phyloP scores from a whole-genome alignment of 163 green algal genomes.

The Scenedesmus sp. region DNA sequence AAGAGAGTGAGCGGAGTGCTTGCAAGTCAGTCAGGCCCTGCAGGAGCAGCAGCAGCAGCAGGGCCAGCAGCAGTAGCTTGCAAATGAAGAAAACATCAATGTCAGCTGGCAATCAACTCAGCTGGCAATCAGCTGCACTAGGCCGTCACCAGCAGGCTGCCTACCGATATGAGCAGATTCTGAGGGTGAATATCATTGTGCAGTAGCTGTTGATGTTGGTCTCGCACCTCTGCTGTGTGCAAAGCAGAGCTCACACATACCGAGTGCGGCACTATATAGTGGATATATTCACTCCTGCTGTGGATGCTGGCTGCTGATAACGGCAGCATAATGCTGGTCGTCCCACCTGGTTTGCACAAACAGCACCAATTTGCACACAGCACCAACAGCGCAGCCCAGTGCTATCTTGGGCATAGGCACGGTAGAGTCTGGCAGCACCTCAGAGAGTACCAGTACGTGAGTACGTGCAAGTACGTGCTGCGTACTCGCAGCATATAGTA shows the following conservation, averaged over 20 bases:
- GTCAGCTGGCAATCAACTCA: background rate
- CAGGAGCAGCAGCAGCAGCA: background rate
- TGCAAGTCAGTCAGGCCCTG: slow-evolving; percentile 60
- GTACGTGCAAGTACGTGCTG: too few species aligned
- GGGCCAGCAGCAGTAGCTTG: background rate
- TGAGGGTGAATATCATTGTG: background rate
- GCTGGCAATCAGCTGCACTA: background rate
- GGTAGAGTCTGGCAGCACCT: slow-evolving; percentile 53
- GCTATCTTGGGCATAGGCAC: slow-evolving; percentile 61
- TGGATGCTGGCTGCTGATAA: background rate
- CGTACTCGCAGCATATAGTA: too few species aligned
- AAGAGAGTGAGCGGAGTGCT: slow-evolving; percentile 54
- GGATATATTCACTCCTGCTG: too few species aligned
- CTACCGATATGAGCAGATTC: too few species aligned
- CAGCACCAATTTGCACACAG: too few species aligned
- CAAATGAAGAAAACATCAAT: background rate
- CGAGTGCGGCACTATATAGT: too few species aligned
- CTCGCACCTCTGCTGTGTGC: background rate
- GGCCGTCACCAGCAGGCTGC: too few species aligned
- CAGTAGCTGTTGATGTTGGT: background rate
- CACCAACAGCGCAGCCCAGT: slow-evolving; percentile 51
- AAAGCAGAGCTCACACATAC: too few species aligned
- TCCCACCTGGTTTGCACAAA: slow-evolving; percentile 33
- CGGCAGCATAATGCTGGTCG: too few species aligned
- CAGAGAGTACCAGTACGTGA: too few species aligned